Evolutionary conservation across 805 yeast genomes (phyloP), one percentile per base, ranked within the genome.

Genomic region (Ogataea minuta): DNA sequence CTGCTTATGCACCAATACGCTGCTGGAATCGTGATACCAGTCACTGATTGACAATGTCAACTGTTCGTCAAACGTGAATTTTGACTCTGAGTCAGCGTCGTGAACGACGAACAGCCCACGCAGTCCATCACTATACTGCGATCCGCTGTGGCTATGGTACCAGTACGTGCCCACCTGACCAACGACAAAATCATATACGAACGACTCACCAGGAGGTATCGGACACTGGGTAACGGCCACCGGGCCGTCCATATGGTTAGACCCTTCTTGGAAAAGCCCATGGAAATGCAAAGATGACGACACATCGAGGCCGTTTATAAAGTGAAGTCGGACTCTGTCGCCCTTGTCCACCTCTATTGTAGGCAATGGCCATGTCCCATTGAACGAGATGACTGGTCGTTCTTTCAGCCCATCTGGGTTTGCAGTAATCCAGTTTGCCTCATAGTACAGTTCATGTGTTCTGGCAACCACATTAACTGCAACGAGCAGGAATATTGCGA

Each of bases 221-320:
- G 91, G 91, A 64, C 91, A 84, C 57, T 84, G 91, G 4, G 89
- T 80, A 9, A 84, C 81, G 72, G 75, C 74, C 54, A 79, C 81
- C 2, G 93, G 89, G 9, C 95, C 95, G 59, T 84, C 95, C 87
- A 81, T 81, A 34, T 67, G 68, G 48, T 59, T 62, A 6, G 79
- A 60, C 3, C 82, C 81, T 44, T 73, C 72, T 66, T 80, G 86
- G 60, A 80, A 77, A 52, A 84, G 55, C 4, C 95, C 95, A 56
- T 84, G 95, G 75, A 84, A 82, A 65, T 84, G 95, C 47, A 84
- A 63, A 2, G 89, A 70, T 12, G 93, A 83, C 50, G 70, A 66
- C 9, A 48, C 35, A 41, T 56, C 49, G 12, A 84, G 69, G 1
- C 81, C 85, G 49, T 84, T 84, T 21, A 73, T 78, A 53, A 84